Evolutionary conservation across 352 stramenopile species (phyloP).

Genomic region (Globisporangium solare): DNA sequence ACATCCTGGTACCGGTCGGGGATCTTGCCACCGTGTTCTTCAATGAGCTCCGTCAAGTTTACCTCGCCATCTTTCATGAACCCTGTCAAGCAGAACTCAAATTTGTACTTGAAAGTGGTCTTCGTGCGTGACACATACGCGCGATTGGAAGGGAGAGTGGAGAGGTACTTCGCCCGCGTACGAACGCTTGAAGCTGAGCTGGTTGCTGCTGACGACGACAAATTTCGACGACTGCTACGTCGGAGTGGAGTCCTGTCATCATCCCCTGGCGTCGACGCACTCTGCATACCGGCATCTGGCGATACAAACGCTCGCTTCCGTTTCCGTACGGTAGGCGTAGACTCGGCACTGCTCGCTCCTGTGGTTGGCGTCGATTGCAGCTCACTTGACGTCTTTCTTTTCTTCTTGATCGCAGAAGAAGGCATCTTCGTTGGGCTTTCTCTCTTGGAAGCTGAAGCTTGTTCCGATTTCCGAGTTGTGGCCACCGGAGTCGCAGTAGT

Average conservation of each 20-base stretch:
- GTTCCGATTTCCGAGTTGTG: background rate
- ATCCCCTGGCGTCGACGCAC: background rate
- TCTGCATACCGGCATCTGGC: slow-evolving; percentile 18
- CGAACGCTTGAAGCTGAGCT: slow-evolving; percentile 40
- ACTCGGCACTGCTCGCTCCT: slow-evolving; percentile 12
- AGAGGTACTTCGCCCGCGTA: slow-evolving; percentile 42
- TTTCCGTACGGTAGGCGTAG: slow-evolving; percentile 20
- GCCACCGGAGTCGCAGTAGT: background rate
- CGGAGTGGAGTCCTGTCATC: background rate
- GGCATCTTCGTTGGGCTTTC: slow-evolving; percentile 1
- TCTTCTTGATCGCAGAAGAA: background rate
- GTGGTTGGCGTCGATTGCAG: background rate
- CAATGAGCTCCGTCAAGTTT: slow-evolving; percentile 50
- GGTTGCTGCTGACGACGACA: background rate
- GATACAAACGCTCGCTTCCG: slow-evolving; percentile 23
- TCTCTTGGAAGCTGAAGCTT: slow-evolving; percentile 1
- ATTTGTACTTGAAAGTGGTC: slow-evolving; percentile 69
- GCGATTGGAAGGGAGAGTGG: slow-evolving; percentile 43
- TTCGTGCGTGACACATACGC: slow-evolving; percentile 42
- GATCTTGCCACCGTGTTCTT: slow-evolving; percentile 64
- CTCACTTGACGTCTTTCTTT: background rate
- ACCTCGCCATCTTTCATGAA: slow-evolving; percentile 50
- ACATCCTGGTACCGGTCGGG: slow-evolving; percentile 41
- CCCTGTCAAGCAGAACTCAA: slow-evolving; percentile 72
- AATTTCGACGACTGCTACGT: slow-evolving; percentile 1